Percentiles rank a stretch among this genome's conserved stretches.
Evolutionary conservation across 768 basidiomycete species (phyloP).

Genomic region (Auricularia auricula-judae): DNA sequence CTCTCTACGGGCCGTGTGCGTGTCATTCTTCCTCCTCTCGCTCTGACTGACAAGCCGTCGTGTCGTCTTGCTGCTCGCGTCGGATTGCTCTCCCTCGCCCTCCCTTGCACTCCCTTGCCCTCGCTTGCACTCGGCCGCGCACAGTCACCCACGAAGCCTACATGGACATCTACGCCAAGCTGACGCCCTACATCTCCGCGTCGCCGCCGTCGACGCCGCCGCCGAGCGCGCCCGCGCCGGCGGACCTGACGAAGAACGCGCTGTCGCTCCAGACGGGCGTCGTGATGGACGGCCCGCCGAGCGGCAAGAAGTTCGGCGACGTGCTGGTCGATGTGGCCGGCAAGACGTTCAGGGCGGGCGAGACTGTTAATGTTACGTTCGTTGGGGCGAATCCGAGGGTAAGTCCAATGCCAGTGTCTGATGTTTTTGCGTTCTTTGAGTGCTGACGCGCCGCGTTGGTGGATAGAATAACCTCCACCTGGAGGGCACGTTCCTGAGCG

Average conservation of each 20-base stretch:
- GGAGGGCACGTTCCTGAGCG: slow-evolving; percentile 59
- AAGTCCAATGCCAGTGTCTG: slow-evolving; percentile 11
- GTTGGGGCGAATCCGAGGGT: slow-evolving; percentile 74
- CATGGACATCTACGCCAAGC: slow-evolving; percentile 59
- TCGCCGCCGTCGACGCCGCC: slow-evolving; percentile 28
- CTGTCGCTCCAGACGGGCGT: slow-evolving; percentile 65
- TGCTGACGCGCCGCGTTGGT: not conserved
- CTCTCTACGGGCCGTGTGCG: slow-evolving; percentile 64
- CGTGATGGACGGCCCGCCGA: slow-evolving; percentile 45
- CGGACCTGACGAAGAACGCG: slow-evolving; percentile 51
- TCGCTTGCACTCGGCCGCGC: no score
- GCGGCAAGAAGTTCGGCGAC: slow-evolving; percentile 51
- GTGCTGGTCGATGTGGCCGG: slow-evolving; percentile 43
- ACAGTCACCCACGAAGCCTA: slow-evolving; percentile 70
- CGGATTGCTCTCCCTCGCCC: no score
- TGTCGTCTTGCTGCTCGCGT: no score
- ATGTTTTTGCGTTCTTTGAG: not conserved
- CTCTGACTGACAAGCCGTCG: not conserved
- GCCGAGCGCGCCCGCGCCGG: slow-evolving; percentile 51
- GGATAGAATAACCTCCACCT: slow-evolving; percentile 64
- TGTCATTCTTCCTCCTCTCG: slow-evolving; percentile 2
- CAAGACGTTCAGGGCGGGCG: slow-evolving; percentile 39
- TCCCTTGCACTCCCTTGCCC: no score
- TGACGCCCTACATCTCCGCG: slow-evolving; percentile 53
- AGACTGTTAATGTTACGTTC: slow-evolving; percentile 51